A percentile compares a stretch with the other conserved stretches of the same genome.
Conservation (phyloP, 192 early-diverging fungal genomes). For the Entrophospora sp. region DNA sequence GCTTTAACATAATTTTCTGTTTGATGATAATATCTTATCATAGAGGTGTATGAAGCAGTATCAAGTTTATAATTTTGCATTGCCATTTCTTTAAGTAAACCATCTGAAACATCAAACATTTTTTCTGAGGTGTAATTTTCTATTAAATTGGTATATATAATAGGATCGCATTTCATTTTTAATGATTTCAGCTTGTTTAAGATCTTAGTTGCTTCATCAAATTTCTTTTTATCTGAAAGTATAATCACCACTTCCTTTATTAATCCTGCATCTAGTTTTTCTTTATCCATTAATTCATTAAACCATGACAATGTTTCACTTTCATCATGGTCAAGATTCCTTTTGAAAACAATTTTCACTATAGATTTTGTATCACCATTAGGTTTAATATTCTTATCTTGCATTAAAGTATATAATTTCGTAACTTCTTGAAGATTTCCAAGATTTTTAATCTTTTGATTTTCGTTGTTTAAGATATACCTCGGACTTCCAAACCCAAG, state of each 20-base stretch:
- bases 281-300: constrained; percentile 20
- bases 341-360: constrained; percentile 21
- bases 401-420: constrained; percentile 53
- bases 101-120: constrained; percentile 22
- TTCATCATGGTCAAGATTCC: constrained; percentile 5
- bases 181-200: constrained; percentile 25
- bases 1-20: not conserved
- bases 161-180: constrained; percentile 17
- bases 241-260: constrained; percentile 25
- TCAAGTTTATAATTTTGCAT: not conserved
- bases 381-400: constrained; percentile 45
- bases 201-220: constrained; percentile 25
- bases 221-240: constrained; percentile 23
- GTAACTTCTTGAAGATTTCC: constrained; percentile 47
- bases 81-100: constrained; percentile 27
- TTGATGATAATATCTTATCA: not conserved
- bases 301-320: constrained; percentile 26
- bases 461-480: not conserved
- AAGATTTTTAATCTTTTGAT: not conserved
- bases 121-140: constrained; percentile 24
- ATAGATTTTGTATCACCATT: constrained; percentile 30
- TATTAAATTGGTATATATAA: constrained; percentile 26
- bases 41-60: not conserved
- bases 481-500: constrained; percentile 17
- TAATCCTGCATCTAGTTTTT: constrained; percentile 21